Conservation (phyloP, 495 filamentous ascomycete species). For the Lepidopterella palustris region DNA sequence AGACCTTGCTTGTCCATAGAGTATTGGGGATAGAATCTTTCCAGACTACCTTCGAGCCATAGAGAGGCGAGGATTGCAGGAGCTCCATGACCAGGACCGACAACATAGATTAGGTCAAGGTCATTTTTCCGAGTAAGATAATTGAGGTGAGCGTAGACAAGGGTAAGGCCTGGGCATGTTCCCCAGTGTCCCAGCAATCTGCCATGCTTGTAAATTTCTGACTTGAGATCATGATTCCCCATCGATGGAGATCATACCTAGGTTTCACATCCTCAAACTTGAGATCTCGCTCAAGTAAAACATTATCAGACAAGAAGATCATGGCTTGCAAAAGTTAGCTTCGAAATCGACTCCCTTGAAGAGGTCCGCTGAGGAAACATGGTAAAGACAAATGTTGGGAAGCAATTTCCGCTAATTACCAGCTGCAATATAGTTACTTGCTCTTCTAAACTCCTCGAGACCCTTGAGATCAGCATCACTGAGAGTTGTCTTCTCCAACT, state of each 20-base stretch:
- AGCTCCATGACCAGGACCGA: constrained; percentile 68
- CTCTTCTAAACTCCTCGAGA: constrained; percentile 53
- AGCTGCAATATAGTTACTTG: constrained; percentile 61
- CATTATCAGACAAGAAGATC: constrained; percentile 64
- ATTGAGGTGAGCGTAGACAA: constrained; percentile 69
- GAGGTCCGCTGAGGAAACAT: too few species aligned
- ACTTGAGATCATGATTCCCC: too few species aligned
- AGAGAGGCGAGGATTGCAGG: constrained; percentile 59
- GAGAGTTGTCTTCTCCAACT: constrained; percentile 43
- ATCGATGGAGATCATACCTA: too few species aligned
- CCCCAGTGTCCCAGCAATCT: too few species aligned
- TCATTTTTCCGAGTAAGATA: constrained; percentile 54
- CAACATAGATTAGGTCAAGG: constrained; percentile 58
- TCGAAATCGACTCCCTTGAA: too few species aligned
- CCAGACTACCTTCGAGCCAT: constrained; percentile 65
- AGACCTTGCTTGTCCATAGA: constrained; percentile 49
- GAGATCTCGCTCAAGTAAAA: constrained; percentile 49
- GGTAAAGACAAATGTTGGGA: too few species aligned
- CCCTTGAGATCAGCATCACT: constrained; percentile 43
- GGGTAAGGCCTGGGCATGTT: constrained; percentile 63
- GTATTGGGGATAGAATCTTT: constrained; percentile 62
- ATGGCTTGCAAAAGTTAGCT: constrained; percentile 57
- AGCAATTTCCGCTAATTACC: too few species aligned
- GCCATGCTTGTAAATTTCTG: too few species aligned
- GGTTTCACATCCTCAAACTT: constrained; percentile 59